Conservation (phyloP, 495 filamentous ascomycete genomes). For the Trichocladium antarcticum region DNA sequence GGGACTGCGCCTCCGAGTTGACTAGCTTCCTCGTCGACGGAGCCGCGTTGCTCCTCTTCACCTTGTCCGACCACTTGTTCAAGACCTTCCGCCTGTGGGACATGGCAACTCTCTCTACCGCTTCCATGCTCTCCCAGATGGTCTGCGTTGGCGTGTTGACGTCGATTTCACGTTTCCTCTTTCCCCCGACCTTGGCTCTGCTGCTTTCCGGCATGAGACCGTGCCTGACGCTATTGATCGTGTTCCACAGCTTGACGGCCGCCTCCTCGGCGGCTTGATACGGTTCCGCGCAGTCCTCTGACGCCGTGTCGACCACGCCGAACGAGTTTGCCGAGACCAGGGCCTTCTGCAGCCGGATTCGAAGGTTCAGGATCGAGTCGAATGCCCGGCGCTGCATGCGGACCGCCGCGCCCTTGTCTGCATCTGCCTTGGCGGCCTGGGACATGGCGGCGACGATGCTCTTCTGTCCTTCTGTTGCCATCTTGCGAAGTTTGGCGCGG, state of each 20-base stretch:
- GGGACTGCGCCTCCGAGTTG: constrained; percentile 45
- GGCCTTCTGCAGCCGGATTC: constrained; percentile 86
- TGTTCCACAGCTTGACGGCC: constrained; percentile 79
- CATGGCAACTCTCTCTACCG: constrained; percentile 46
- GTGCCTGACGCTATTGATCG: constrained; percentile 60
- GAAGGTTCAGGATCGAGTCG: constrained; percentile 72
- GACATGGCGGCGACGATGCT: constrained; percentile 57
- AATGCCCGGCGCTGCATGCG: constrained; percentile 74
- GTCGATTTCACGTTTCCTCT: constrained; percentile 47
- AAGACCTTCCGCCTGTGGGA: constrained; percentile 44
- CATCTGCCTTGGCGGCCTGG: constrained; percentile 63
- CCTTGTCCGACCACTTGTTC: constrained; percentile 58
- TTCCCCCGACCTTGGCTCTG: constrained; percentile 32
- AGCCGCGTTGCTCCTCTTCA: constrained; percentile 29
- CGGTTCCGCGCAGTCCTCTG: constrained; percentile 29
- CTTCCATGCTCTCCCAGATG: constrained; percentile 63
- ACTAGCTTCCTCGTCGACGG: constrained; percentile 42
- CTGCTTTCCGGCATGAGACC: constrained; percentile 33
- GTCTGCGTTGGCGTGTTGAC: constrained; percentile 44
- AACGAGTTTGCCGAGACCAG: constrained; percentile 72
- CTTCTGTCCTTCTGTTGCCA: constrained; percentile 64
- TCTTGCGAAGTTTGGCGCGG: constrained; percentile 38
- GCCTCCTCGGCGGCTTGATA: constrained; percentile 76
- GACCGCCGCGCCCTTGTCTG: constrained; percentile 74
- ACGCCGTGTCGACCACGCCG: constrained; percentile 29